Evolutionary conservation across 768 basidiomycete genomes (phyloP).

Genomic region (Chlorophyllum brunneum): DNA sequence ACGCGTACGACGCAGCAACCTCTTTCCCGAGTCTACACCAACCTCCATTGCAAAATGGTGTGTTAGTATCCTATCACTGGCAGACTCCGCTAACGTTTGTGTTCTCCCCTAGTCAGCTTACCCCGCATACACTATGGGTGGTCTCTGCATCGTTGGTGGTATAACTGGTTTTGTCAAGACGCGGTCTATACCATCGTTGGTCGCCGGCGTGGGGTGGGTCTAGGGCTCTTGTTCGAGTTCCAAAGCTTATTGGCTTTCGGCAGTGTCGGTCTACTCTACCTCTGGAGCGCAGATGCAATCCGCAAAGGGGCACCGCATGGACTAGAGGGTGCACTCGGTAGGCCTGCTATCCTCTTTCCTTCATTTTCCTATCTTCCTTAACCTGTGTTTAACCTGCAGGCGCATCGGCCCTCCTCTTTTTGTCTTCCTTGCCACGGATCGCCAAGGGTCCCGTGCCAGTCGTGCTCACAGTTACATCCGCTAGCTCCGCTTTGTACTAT

Average conservation of each 20-base stretch:
- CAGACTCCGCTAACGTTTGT: background rate
- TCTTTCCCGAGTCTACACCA: background rate
- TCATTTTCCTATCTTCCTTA: background rate
- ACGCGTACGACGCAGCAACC: background rate
- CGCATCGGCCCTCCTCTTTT: conserved; percentile 69
- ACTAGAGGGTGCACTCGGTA: conserved; percentile 76
- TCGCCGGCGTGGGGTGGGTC: conserved; percentile 75
- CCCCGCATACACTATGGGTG: conserved; percentile 76
- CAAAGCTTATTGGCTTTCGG: background rate
- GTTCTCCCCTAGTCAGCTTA: conserved; percentile 60
- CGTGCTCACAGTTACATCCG: conserved; percentile 57
- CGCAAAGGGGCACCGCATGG: conserved; percentile 70
- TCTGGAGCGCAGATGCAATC: conserved; percentile 76
- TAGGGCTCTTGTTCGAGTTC: background rate
- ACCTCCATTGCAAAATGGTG: conserved; percentile 2
- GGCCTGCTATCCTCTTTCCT: conserved; percentile 16
- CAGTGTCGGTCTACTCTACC: conserved; percentile 75
- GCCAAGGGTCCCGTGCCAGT: conserved; percentile 73
- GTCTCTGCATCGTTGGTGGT: conserved; percentile 74
- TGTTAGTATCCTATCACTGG: background rate
- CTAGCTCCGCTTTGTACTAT: conserved; percentile 63
- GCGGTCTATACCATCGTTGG: conserved; percentile 76
- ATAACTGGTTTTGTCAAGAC: conserved; percentile 67
- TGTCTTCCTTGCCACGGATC: conserved; percentile 71
- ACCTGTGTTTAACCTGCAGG: conserved; percentile 43